phyloP scores from a whole-genome alignment of 176 grass and related monocot genomes.

The Hsuehochloa calcarea region DNA sequence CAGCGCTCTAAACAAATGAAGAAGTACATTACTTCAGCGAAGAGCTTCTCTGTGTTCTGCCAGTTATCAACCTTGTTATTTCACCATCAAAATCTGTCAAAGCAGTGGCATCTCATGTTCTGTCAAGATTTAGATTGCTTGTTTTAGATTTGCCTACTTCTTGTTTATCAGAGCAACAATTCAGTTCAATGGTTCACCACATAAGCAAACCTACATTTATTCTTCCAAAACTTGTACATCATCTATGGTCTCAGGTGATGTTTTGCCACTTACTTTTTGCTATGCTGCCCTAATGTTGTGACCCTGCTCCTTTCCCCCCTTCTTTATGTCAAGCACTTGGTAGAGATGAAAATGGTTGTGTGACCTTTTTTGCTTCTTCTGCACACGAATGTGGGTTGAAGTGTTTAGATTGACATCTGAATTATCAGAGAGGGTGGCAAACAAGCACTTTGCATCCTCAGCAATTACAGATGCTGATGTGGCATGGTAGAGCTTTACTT shows the following conservation, averaged over 20 bases:
- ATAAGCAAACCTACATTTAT: constrained; percentile 65
- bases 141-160: constrained; percentile 50
- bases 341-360: constrained; percentile 9
- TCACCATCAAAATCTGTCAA: constrained; percentile 88
- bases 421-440: not conserved
- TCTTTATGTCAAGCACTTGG: not conserved
- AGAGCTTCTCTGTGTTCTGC: constrained; percentile 76
- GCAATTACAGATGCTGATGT: constrained; percentile 30
- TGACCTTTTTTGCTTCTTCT: constrained; percentile 3
- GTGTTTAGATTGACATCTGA: not conserved
- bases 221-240: constrained; percentile 69
- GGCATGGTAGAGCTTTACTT: constrained; percentile 9
- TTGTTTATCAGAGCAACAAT: constrained; percentile 43
- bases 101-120: constrained; percentile 56
- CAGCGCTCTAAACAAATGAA: constrained; percentile 53
- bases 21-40: constrained; percentile 33
- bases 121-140: constrained; percentile 58
- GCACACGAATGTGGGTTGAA: not conserved
- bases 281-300: constrained; percentile 18
- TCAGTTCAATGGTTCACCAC: constrained; percentile 37
- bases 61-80: constrained; percentile 63
- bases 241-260: constrained; percentile 76
- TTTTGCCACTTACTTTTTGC: constrained; percentile 4
- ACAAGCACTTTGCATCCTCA: constrained; percentile 1
- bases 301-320: not conserved